These are phyloP conservation scores for Batrachochytrium dendrobatidis DNA, from an alignment of 371 early-diverging fungal genomes.

Conservation along the genomic window DNA sequence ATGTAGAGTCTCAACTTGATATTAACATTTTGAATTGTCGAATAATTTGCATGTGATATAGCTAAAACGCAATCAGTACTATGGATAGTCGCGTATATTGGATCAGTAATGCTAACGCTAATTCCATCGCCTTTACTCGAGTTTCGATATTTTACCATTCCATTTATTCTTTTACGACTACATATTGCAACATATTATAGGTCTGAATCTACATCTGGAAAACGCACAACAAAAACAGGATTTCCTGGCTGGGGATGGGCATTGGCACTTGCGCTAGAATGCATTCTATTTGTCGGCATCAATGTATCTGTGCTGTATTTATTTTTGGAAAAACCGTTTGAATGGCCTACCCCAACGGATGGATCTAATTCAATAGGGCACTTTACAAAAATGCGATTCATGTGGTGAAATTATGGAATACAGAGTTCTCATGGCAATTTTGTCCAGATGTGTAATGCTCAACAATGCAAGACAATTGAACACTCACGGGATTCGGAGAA, in stretches of 20 bases:
- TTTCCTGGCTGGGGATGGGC: neutral
- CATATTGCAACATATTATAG: slow-evolving; percentile 45
- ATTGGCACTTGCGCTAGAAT: slow-evolving; percentile 38
- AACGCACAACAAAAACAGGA: slow-evolving; percentile 1
- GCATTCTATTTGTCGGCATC: slow-evolving; percentile 37
- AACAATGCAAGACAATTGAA: too few species aligned
- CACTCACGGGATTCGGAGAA: too few species aligned
- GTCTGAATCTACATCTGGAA: too few species aligned
- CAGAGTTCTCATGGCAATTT: too few species aligned
- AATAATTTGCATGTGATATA: neutral
- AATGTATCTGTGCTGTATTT: slow-evolving; percentile 59
- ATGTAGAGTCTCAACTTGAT: neutral
- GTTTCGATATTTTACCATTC: slow-evolving; percentile 90
- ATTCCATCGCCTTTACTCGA: slow-evolving; percentile 91
- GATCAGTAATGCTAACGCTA: slow-evolving; percentile 48
- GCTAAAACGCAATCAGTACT: slow-evolving; percentile 14
- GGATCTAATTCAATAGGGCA: slow-evolving; percentile 48
- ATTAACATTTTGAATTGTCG: neutral
- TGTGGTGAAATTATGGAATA: slow-evolving; percentile 75
- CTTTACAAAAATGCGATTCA: slow-evolving; percentile 75
- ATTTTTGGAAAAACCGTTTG: slow-evolving; percentile 67
- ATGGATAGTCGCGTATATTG: slow-evolving; percentile 36
- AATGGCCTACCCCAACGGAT: slow-evolving; percentile 46
- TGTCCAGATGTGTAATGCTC: too few species aligned
- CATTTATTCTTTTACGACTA: slow-evolving; percentile 65